A percentile compares a stretch with the other conserved stretches of the same genome.
Evolutionary conservation across 495 filamentous ascomycete species (phyloP).

Genomic region (Talaromyces proteolyticus): DNA sequence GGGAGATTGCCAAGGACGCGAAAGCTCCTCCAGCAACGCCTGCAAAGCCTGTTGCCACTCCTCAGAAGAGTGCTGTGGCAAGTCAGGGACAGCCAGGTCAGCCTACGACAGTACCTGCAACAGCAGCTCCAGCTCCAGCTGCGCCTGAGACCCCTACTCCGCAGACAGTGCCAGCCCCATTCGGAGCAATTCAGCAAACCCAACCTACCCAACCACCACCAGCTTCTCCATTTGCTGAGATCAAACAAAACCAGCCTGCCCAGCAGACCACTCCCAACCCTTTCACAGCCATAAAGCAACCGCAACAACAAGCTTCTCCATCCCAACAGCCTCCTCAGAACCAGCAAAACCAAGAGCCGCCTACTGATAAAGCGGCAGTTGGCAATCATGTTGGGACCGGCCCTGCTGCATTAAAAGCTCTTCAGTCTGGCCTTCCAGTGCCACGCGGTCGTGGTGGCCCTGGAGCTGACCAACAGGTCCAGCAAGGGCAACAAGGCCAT

Average conservation of each 20-base stretch:
- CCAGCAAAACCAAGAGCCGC: conserved; percentile 23
- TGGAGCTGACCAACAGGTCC: conserved; percentile 10
- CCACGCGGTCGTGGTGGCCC: conserved; percentile 31
- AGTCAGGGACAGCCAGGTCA: conserved; percentile 6
- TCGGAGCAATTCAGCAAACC: conserved; percentile 23
- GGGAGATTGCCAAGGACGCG: conserved; percentile 69
- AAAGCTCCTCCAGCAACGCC: conserved; percentile 41
- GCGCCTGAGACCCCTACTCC: conserved; percentile 13
- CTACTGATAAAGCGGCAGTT: conserved; percentile 30
- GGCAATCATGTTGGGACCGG: conserved; percentile 21
- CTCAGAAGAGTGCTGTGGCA: conserved; percentile 19
- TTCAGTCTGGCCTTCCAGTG: conserved; percentile 46
- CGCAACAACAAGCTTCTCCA: background rate
- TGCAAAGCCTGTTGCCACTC: conserved; percentile 19
- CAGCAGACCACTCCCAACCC: conserved; percentile 11
- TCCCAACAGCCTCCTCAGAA: conserved; percentile 15
- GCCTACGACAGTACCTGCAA: conserved; percentile 13
- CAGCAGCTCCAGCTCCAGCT: conserved; percentile 13
- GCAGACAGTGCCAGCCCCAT: conserved; percentile 19
- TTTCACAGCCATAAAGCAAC: background rate
- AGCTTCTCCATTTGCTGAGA: conserved; percentile 1
- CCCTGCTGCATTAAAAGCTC: conserved; percentile 27
- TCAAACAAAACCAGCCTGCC: conserved; percentile 1
- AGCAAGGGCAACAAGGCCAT: conserved; percentile 12
- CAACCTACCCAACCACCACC: conserved; percentile 5